Base-by-base conservation (phyloP, 306 rosid genomes). In the Malus sieversii region DNA sequence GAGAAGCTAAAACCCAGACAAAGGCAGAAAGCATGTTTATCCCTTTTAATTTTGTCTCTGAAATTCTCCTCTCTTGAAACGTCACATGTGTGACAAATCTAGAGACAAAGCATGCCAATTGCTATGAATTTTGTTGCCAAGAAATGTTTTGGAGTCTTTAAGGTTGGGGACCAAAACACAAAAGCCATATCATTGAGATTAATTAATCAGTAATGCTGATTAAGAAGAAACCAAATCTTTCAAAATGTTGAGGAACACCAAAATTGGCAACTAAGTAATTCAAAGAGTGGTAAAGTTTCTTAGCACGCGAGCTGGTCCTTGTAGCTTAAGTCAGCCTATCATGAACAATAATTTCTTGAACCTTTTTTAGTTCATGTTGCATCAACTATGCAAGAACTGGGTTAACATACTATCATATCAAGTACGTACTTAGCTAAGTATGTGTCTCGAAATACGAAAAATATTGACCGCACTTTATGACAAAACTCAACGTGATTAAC, bases 81-180 rank as follows among this genome's bases (percentile, higher is more conserved):
- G 71, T 29, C 66, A 52, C 71, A 63, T 63, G 74, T 70, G 40
- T 63, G 77, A 73, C 73, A 79, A 70, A 69, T 71, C 70, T 62
- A 44, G 87, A 75, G 87, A 77, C 81, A 84, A 38, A 68, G 86
- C 88, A 83, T 86, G 86, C 83, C 61, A 30, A 44, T 61, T 75
- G 78, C 82, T 42, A 84, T 53, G 20, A 59, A 74, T 32, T 78
- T 23, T 79, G 82, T 81, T 75, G 45, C 62, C 73, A 57, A 66
- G 62, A 64, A 59, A 53, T 6, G 32, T 5, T 73, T 66, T 68
- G 70, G 61, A 78, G 59, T 13, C 35, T 58, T 8, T 62, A 75
- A 66, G 71, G 80, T 71, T 78, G 90, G 94, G 86, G 86, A 89
- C 94, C 85, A 70, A 68, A 14, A 68, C 77, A 81, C 70, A 78